Conservation (phyloP, 1,284 basidiomycete genomes). For the Ganoderma boninense region DNA sequence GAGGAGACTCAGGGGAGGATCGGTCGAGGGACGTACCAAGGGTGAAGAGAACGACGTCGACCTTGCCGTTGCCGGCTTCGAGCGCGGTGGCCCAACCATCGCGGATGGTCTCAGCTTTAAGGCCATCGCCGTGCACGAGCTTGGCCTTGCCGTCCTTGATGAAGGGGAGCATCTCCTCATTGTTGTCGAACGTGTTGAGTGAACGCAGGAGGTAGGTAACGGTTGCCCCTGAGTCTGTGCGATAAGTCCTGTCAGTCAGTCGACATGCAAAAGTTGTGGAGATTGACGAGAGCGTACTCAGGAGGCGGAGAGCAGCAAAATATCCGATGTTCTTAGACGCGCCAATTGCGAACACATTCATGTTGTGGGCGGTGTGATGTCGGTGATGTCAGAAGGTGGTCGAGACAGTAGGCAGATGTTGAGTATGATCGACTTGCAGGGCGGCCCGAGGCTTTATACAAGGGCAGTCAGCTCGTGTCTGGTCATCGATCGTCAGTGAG, state of each 20-base stretch:
- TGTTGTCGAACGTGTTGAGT: slow-evolving; percentile 52
- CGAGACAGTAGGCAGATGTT: not conserved
- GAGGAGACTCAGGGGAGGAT: no score
- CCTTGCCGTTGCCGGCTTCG: slow-evolving; percentile 36
- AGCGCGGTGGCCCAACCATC: slow-evolving; percentile 53
- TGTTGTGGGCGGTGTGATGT: slow-evolving; percentile 21
- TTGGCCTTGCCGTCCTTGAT: slow-evolving; percentile 50
- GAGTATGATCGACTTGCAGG: not conserved
- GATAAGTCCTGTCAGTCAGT: not conserved
- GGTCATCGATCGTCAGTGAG: not conserved
- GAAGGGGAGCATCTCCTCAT: slow-evolving; percentile 51
- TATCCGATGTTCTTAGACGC: slow-evolving; percentile 74
- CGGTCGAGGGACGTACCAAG: slow-evolving; percentile 54
- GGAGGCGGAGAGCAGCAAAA: slow-evolving; percentile 55
- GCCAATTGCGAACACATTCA: slow-evolving; percentile 58
- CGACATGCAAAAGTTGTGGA: not conserved
- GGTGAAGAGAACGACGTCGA: slow-evolving; percentile 59
- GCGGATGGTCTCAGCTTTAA: slow-evolving; percentile 53
- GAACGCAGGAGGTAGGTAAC: slow-evolving; percentile 63
- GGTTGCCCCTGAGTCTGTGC: slow-evolving; percentile 52
- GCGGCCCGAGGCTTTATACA: not conserved
- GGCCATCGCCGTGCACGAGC: slow-evolving; percentile 61
- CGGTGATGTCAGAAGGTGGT: not conserved
- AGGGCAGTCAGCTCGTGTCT: not conserved
- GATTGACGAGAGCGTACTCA: slow-evolving; percentile 46